phyloP scores from a whole-genome alignment of 225 moss, liverwort and hornwort species.

The Anthoceros angustus region DNA sequence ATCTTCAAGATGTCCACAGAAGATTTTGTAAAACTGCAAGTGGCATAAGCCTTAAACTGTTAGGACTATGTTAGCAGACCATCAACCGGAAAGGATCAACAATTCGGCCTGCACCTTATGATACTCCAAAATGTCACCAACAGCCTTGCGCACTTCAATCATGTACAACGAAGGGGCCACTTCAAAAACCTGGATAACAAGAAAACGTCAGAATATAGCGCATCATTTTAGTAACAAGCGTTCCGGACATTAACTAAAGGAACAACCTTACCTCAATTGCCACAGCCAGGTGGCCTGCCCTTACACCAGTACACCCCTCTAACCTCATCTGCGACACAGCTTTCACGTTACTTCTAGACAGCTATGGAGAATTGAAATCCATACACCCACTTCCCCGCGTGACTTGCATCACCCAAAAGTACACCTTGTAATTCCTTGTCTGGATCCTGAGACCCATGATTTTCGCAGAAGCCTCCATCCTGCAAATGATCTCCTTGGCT shows the following conservation, averaged over 20 bases:
- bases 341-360: neutral
- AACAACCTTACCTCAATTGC: slow-evolving; percentile 55
- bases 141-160: slow-evolving; percentile 96
- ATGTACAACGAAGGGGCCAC: slow-evolving; percentile 89
- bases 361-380: neutral
- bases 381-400: too few species aligned
- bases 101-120: slow-evolving; percentile 41
- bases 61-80: neutral
- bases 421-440: slow-evolving; percentile 75
- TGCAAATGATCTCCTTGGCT: slow-evolving; percentile 59
- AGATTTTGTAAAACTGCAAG: slow-evolving; percentile 84
- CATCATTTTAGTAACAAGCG: neutral
- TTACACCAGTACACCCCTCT: slow-evolving; percentile 43
- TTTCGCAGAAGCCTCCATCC: slow-evolving; percentile 53
- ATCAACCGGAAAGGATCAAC: neutral
- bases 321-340: slow-evolving; percentile 71
- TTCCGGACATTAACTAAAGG: neutral
- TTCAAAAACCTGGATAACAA: slow-evolving; percentile 56
- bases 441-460: slow-evolving; percentile 47
- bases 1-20: slow-evolving; percentile 57
- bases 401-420: neutral
- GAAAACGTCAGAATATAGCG: neutral
- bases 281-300: slow-evolving; percentile 57
- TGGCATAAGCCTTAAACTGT: neutral
- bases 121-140: slow-evolving; percentile 87